These are phyloP conservation scores for Simplicillium sp. DNA, from an alignment of 2,329 filamentous ascomycete genomes.

Conservation along the genomic window DNA sequence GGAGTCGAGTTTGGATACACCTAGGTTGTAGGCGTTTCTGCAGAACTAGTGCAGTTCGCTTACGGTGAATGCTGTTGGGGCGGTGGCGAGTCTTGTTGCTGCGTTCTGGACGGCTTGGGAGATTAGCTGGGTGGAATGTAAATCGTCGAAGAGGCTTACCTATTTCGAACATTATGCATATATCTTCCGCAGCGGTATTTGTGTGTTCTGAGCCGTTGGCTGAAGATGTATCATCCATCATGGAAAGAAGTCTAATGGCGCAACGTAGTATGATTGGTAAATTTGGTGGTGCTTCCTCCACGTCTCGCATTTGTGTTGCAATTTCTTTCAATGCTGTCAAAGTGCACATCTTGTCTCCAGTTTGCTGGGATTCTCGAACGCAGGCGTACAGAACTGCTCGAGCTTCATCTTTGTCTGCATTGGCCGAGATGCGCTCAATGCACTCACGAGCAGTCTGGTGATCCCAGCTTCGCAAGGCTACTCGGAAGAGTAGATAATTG, in stretches of 20 bases:
- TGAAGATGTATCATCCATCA: no score
- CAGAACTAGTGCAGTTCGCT: conserved; percentile 77
- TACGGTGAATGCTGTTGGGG: conserved; percentile 37
- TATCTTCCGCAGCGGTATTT: no score
- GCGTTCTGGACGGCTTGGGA: no score
- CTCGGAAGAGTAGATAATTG: conserved; percentile 66
- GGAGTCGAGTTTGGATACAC: conserved; percentile 46
- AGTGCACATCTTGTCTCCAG: conserved; percentile 51
- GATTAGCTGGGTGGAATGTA: no score
- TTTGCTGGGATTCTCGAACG: conserved; percentile 63
- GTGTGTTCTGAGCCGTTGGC: no score
- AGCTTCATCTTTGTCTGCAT: conserved; percentile 33
- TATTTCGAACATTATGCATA: no score
- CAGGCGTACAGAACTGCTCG: conserved; percentile 69
- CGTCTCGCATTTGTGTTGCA: conserved; percentile 13
- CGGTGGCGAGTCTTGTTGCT: background rate
- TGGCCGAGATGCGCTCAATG: conserved; percentile 49
- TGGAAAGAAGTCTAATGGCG: conserved; percentile 26
- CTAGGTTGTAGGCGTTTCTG: conserved; percentile 71
- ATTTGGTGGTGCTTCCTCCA: conserved; percentile 13
- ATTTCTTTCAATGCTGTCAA: no score
- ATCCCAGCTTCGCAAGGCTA: conserved; percentile 52
- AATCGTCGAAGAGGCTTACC: no score
- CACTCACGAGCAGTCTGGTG: conserved; percentile 50
- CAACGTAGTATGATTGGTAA: conserved; percentile 34